Percentiles rank a stretch among this genome's conserved stretches.
Conservation (phyloP, 805 yeast genomes). For the Wickerhamomyces kurtzmanii region DNA sequence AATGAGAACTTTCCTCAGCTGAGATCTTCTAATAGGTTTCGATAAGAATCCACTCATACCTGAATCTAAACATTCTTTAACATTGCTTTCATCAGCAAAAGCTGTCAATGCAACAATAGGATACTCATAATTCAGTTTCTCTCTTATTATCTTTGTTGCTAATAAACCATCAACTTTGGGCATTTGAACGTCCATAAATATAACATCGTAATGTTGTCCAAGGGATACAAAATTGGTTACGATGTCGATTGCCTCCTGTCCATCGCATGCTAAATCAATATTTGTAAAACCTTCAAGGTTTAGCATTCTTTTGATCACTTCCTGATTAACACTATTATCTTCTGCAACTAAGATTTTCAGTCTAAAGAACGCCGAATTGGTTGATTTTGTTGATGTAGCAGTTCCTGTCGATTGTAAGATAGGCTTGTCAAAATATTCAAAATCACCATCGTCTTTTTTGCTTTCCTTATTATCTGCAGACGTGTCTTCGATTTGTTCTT, state of each 20-base stretch:
- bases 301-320: conserved; percentile 85
- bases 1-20: conserved; percentile 44
- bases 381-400: conserved; percentile 16
- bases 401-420: conserved; percentile 29
- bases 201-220: conserved; percentile 43
- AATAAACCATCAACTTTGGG: conserved; percentile 84
- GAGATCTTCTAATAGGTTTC: conserved; percentile 74
- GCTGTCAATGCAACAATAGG: conserved; percentile 96
- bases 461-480: background rate
- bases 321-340: conserved; percentile 90
- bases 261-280: conserved; percentile 79
- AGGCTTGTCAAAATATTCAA: conserved; percentile 17
- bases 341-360: conserved; percentile 78
- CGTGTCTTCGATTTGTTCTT: conserved; percentile 1
- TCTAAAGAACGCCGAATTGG: background rate
- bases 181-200: conserved; percentile 98
- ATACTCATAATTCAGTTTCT: conserved; percentile 43
- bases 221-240: conserved; percentile 35
- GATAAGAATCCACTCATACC: conserved; percentile 92
- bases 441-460: background rate
- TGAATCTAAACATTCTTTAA: conserved; percentile 72
- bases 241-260: conserved; percentile 74
- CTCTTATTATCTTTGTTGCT: conserved; percentile 69
- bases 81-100: conserved; percentile 88
- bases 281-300: conserved; percentile 68